These are phyloP conservation scores for Hysterangium stoloniferum DNA, from an alignment of 768 basidiomycete genomes.

Conservation along the genomic window DNA sequence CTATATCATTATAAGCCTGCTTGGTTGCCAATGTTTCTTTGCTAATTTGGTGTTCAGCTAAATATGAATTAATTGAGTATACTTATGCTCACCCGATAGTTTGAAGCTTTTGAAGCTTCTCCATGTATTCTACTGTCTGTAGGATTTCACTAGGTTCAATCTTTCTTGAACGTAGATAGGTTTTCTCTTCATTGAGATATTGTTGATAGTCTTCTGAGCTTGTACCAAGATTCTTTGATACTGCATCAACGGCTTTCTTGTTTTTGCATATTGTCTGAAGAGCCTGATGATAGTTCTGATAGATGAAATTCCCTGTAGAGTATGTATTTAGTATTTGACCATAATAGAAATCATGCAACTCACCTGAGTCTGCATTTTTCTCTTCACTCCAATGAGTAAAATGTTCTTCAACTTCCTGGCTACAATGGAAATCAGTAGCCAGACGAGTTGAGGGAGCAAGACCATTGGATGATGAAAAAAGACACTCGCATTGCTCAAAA, in stretches of 20 bases:
- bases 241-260: not conserved
- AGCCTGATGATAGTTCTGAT: not conserved
- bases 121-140: not conserved
- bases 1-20: too few species aligned
- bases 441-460: constrained; percentile 18
- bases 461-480: constrained; percentile 21
- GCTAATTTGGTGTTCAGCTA: too few species aligned
- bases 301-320: not conserved
- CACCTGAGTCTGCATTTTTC: constrained; percentile 21
- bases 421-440: constrained; percentile 20
- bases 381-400: constrained; percentile 18
- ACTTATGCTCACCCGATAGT: not conserved
- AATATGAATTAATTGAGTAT: too few species aligned
- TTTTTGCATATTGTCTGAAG: not conserved
- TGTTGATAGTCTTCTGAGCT: not conserved
- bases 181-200: not conserved
- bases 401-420: constrained; percentile 20
- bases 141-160: not conserved
- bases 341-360: constrained; percentile 11
- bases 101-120: not conserved
- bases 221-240: not conserved
- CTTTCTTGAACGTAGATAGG: not conserved
- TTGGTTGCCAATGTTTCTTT: too few species aligned
- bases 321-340: not conserved
- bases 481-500: constrained; percentile 14